phyloP scores from a whole-genome alignment of 805 yeast genomes.

The Dipodascus geniculatus region DNA sequence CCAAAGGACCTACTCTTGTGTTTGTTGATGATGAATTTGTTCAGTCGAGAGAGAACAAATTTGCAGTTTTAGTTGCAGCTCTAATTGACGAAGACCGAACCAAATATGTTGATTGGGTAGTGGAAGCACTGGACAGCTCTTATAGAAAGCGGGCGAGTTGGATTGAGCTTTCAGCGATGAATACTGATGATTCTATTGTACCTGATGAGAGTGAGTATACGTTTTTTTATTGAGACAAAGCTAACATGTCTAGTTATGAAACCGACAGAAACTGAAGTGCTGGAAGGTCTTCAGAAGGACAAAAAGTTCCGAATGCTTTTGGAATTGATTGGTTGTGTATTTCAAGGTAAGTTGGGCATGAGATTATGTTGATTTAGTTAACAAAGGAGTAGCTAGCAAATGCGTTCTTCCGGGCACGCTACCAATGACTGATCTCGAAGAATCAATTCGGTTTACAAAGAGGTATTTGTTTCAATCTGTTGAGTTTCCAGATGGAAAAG shows the following conservation, averaged over 20 bases:
- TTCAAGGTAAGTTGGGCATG: constrained; percentile 37
- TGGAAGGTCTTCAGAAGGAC: constrained; percentile 31
- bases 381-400: constrained; percentile 29
- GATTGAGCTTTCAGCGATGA: constrained; percentile 6
- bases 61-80: constrained; percentile 40
- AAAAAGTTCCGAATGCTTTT: constrained; percentile 41
- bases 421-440: constrained; percentile 25
- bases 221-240: not conserved
- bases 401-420: constrained; percentile 30
- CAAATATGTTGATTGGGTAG: constrained; percentile 34
- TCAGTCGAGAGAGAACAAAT: constrained; percentile 34
- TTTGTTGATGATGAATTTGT: constrained; percentile 20
- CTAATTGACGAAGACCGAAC: constrained; percentile 35
- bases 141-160: constrained; percentile 19
- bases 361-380: constrained; percentile 38
- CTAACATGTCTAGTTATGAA: not conserved
- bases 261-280: not conserved
- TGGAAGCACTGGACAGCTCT: constrained; percentile 28
- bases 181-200: not conserved
- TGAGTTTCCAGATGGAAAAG: constrained; percentile 25
- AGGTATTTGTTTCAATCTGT: constrained; percentile 32
- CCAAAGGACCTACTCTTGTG: constrained; percentile 16
- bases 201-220: constrained; percentile 1
- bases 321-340: constrained; percentile 33
- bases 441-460: constrained; percentile 28